A percentile compares a stretch with the other conserved stretches of the same genome.
Evolutionary conservation across 2,329 filamentous ascomycete genomes (phyloP).

Genomic region (Sporothrix pseudoabietina): DNA sequence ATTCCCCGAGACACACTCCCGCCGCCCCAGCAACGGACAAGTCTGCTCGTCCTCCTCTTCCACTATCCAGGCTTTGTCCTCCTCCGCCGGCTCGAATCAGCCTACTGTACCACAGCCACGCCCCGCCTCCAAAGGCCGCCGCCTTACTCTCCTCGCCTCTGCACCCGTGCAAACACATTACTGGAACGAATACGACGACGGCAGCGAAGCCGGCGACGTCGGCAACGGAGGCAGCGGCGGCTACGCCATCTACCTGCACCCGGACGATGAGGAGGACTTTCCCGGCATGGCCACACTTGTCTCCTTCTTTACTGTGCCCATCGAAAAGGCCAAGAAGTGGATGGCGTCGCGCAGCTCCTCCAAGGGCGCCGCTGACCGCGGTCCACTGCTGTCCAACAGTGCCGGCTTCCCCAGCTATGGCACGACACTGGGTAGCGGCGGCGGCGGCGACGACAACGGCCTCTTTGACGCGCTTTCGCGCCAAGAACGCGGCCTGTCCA

Average conservation of each 20-base stretch:
- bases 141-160: slow-evolving; percentile 17
- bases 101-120: not conserved
- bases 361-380: slow-evolving; percentile 31
- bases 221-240: slow-evolving; percentile 58
- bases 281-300: slow-evolving; percentile 65
- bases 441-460: not conserved
- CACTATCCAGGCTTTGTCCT: slow-evolving; percentile 33
- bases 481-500: not conserved
- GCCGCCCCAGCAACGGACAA: slow-evolving; percentile 27
- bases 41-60: slow-evolving; percentile 36
- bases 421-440: slow-evolving; percentile 30
- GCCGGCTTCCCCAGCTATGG: slow-evolving; percentile 28
- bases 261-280: slow-evolving; percentile 62
- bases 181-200: slow-evolving; percentile 87
- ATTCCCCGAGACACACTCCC: slow-evolving; percentile 36
- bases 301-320: slow-evolving; percentile 52
- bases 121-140: slow-evolving; percentile 15
- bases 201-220: slow-evolving; percentile 65
- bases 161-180: slow-evolving; percentile 53
- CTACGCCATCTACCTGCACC: slow-evolving; percentile 75
- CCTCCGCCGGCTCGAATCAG: slow-evolving; percentile 31
- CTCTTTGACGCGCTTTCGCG: slow-evolving; percentile 6
- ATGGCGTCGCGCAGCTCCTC: slow-evolving; percentile 40
- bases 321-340: slow-evolving; percentile 57
- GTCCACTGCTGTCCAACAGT: slow-evolving; percentile 39